phyloP scores from a whole-genome alignment of 2,329 filamentous ascomycete species.

The Bipolaris cookei region DNA sequence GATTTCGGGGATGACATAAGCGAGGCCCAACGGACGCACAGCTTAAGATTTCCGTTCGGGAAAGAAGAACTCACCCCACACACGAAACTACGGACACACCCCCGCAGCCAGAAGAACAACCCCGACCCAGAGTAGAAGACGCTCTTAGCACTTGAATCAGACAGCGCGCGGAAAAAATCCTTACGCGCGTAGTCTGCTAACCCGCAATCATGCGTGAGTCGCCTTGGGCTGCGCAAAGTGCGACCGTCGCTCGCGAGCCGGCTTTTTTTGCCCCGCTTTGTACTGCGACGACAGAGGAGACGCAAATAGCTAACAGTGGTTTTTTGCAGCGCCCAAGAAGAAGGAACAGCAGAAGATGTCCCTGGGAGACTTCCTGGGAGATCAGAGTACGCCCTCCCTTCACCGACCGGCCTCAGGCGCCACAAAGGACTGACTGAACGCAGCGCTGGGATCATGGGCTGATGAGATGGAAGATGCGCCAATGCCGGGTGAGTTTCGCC shows the following conservation, averaged over 20 bases:
- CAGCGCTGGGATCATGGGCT: constrained; percentile 90
- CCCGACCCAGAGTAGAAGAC: constrained; percentile 34
- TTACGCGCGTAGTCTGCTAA: constrained; percentile 46
- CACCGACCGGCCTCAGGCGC: constrained; percentile 22
- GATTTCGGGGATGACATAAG: constrained; percentile 22
- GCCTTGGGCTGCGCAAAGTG: constrained; percentile 32
- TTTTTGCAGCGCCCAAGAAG: constrained; percentile 79
- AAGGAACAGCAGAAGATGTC: constrained; percentile 96
- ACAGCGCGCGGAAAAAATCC: constrained; percentile 44
- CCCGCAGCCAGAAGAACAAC: constrained; percentile 32
- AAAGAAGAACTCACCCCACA: constrained; percentile 25
- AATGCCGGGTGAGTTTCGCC: constrained; percentile 68
- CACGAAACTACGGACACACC: constrained; percentile 28
- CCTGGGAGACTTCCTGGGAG: constrained; percentile 92
- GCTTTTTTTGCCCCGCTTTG: constrained; percentile 38
- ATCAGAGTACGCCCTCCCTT: constrained; percentile 73
- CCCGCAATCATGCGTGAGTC: constrained; percentile 66
- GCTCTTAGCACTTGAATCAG: constrained; percentile 38
- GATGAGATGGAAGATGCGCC: constrained; percentile 94
- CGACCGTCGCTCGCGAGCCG: constrained; percentile 29
- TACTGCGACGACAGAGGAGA: constrained; percentile 18
- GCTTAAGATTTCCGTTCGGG: constrained; percentile 33
- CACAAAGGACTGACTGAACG: constrained; percentile 36
- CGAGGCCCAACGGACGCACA: constrained; percentile 28
- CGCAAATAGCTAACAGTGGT: constrained; percentile 53